Evolutionary conservation across 768 basidiomycete genomes (phyloP), one percentile per base, ranked within the genome.

Genomic region (Lactarius trivialis): DNA sequence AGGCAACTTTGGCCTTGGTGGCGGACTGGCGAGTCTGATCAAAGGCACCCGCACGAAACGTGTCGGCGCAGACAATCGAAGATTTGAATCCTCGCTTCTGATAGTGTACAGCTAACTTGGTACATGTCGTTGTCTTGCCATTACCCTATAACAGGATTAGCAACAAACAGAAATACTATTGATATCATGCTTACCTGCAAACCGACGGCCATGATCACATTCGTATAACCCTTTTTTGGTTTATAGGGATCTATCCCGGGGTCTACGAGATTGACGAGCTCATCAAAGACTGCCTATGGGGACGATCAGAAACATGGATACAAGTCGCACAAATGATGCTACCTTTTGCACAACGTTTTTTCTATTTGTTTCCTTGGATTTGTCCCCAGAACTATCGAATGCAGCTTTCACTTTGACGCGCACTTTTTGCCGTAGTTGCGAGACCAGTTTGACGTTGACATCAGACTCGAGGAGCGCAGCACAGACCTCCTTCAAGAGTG

Each of bases 1-100:
- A 99, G 3, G 97, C 94, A 15, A 99, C 93, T 73, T 98, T 98
- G 41, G 97, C 97, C 74, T 97, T 96, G 15, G 94, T 97, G 21
- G 97, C 96, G 55, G 96, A 98, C 77, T 99, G 97, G 71, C 97
- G 88, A 12, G 97, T 93, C 74, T 99, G 97, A 75, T 99, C 97
- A 75, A 99, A 99, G 39, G 97, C 97, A 56, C 97, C 97, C 3
- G 97, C 97, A 76, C 97, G 91, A 80, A 99, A 99, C 0, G 97
- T 99, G 74, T 99, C 97, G 24, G 97, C 97, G 70, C 97, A 99
- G 67, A 99, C 96, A 58, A 99, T 94, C 64, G 88, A 92, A 14
- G 95, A 90, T 73, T 96, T 94, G 81, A 98, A 91, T 7, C 97
- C 97, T 66, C 95, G 87, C 70, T 91, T 90, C 73, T 96, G 94